Conservation (phyloP, 176 grass and related monocot species). For the Carex cristatella region DNA sequence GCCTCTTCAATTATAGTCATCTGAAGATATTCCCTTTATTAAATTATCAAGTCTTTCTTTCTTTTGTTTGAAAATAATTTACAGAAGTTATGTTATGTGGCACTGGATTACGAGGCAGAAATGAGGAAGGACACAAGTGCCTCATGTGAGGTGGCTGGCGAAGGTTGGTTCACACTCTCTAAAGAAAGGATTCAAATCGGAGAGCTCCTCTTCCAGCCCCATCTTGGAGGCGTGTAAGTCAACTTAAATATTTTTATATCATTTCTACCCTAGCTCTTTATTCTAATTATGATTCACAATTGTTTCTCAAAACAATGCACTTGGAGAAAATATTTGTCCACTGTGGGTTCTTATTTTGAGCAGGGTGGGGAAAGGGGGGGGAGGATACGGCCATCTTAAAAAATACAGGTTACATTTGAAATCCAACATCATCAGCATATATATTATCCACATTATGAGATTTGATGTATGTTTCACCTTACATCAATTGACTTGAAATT, state of each 20-base stretch:
- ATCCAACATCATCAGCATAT: too few relatives aligned
- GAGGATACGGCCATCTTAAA: too few relatives aligned
- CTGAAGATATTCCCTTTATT: neutral
- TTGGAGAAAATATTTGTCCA: neutral
- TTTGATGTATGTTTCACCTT: too few relatives aligned
- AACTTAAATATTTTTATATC: neutral
- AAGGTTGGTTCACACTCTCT: constrained; percentile 77
- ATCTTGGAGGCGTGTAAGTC: constrained; percentile 62
- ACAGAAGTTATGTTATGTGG: constrained; percentile 94
- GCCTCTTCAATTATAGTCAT: neutral
- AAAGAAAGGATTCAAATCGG: constrained; percentile 69
- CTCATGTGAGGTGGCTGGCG: constrained; percentile 67
- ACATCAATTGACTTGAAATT: too few relatives aligned
- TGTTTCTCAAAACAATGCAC: neutral
- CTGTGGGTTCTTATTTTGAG: neutral
- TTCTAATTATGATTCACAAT: neutral
- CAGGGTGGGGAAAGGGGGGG: too few relatives aligned
- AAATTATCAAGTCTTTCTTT: neutral
- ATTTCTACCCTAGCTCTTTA: neutral
- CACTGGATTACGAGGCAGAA: constrained; percentile 74
- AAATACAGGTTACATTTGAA: too few relatives aligned
- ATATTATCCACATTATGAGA: too few relatives aligned
- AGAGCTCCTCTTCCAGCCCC: constrained; percentile 95
- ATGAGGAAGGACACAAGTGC: constrained; percentile 53
- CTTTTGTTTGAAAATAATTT: constrained; percentile 20